Evolutionary conservation across 179 eudicot species (phyloP), one percentile per base, ranked within the genome.

Genomic region (Beta corolliflora): DNA sequence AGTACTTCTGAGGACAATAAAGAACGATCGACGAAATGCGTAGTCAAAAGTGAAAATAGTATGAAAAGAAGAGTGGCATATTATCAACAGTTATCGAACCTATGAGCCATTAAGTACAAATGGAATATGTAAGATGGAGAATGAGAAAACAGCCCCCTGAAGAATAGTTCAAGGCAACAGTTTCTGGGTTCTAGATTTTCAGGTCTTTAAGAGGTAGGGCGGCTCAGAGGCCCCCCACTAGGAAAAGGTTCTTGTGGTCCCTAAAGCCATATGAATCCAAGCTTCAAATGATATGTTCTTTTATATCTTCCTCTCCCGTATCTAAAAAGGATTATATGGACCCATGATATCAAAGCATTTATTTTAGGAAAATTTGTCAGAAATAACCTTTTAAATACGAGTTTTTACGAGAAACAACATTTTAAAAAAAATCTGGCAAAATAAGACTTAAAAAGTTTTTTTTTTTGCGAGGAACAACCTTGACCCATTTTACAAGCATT

Each of bases 251-350:
- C 31, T 70, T 45, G 64, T 53, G 59, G 61, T 46, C 64, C 67
- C 70, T 71, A 36, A 71, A 77, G 77, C 79, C 82, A 78, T 29
- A 50, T 52, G 77, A 77, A 71, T 72, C 53, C 60, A 77, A 77
- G 23, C 66, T 70, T 53, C 61, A 71, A 75, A 58, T 68, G 29
- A 76, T 80, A 60, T 68, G 77, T 64, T 69, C 79, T 59, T 79
- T 21, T 7, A 21, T 55, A 75, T 55, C 72, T 31, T 53, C 48
- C 66, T 66, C 58, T 44, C 54, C 54, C 77, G 64, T 46, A 78
- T 72, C 79, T 48, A 67, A 21, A 56, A 73, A 80, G 78, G 81
- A 71, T 71, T 72, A 65, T 44, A 19, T 36, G 77, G 84, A 73
- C 78, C 84, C 82, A 69, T 82, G 46, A 41, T 58, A 73, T 69